phyloP scores from a whole-genome alignment of 768 basidiomycete genomes.

The Boletus pseudopeckii region DNA sequence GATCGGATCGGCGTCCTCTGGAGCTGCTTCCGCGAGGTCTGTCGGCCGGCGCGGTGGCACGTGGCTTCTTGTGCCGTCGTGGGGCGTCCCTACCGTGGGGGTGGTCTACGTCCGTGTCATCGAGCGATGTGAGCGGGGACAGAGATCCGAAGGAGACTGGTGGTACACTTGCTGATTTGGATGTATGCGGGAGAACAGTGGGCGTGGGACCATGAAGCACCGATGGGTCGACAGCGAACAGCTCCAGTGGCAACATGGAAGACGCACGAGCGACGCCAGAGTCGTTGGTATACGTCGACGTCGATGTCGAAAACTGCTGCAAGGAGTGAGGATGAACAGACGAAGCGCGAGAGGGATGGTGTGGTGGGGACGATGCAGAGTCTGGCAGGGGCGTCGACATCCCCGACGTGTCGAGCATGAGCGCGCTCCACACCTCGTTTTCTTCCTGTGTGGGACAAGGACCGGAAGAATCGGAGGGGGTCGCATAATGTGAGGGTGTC shows the following conservation, averaged over 20 bases:
- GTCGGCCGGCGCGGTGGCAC: background rate
- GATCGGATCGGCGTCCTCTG: background rate
- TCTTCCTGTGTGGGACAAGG: slow-evolving; percentile 14
- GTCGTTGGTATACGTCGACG: background rate
- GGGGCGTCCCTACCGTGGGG: too few species aligned
- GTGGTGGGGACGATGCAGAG: background rate
- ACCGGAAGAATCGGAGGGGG: slow-evolving; percentile 9
- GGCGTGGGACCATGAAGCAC: slow-evolving; percentile 1
- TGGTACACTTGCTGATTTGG: background rate
- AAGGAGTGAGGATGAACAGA: background rate
- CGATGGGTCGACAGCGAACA: slow-evolving; percentile 10
- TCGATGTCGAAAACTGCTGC: background rate
- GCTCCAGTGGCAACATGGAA: background rate
- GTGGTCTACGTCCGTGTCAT: background rate
- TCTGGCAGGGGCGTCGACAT: slow-evolving; percentile 7
- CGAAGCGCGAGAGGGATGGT: background rate
- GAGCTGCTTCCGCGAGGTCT: background rate
- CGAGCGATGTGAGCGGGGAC: slow-evolving; percentile 19
- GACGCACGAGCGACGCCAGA: background rate
- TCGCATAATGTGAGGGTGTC: slow-evolving; percentile 1
- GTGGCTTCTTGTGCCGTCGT: background rate
- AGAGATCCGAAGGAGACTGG: background rate
- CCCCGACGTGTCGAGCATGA: slow-evolving; percentile 13
- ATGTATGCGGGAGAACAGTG: background rate
- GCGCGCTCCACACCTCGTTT: slow-evolving; percentile 20